Conservation (phyloP, 345 rosid species). For the Isatis tinctoria region DNA sequence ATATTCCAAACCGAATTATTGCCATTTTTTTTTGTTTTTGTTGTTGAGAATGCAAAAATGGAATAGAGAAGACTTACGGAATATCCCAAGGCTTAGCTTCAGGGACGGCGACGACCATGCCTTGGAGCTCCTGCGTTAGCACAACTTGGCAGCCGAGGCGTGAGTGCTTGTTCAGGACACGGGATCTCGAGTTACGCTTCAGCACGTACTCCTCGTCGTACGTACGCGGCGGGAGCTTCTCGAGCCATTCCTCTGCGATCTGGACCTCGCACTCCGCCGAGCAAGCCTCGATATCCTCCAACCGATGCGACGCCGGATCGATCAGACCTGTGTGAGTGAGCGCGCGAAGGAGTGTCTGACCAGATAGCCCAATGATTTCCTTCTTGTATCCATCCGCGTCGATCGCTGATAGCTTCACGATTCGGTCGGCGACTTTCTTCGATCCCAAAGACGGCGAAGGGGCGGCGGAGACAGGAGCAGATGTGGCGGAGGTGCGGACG, state of each 20-base stretch:
- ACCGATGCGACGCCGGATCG: slow-evolving; percentile 89
- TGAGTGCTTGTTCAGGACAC: slow-evolving; percentile 85
- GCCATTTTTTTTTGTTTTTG: not conserved
- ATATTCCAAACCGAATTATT: slow-evolving; percentile 19
- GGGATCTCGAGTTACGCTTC: slow-evolving; percentile 73
- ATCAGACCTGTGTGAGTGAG: slow-evolving; percentile 67
- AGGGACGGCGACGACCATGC: slow-evolving; percentile 98
- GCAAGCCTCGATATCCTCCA: slow-evolving; percentile 97
- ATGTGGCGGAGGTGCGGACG: slow-evolving; percentile 43
- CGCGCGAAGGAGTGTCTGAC: slow-evolving; percentile 84
- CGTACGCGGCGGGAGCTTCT: slow-evolving; percentile 74
- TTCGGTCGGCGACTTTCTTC: slow-evolving; percentile 79
- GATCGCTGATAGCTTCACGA: slow-evolving; percentile 86
- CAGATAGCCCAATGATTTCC: slow-evolving; percentile 72
- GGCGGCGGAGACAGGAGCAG: slow-evolving; percentile 9
- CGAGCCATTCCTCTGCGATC: slow-evolving; percentile 96
- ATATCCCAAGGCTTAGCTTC: slow-evolving; percentile 98
- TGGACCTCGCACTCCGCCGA: slow-evolving; percentile 97
- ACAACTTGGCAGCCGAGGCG: slow-evolving; percentile 93
- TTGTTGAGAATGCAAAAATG: slow-evolving; percentile 4
- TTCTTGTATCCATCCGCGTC: slow-evolving; percentile 73
- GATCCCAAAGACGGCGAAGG: slow-evolving; percentile 39
- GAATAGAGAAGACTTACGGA: slow-evolving; percentile 44
- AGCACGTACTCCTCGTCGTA: slow-evolving; percentile 96
- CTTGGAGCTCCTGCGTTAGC: slow-evolving; percentile 70